phyloP scores from a whole-genome alignment of 192 early-diverging fungal species.

The Coemansia aciculifera region DNA sequence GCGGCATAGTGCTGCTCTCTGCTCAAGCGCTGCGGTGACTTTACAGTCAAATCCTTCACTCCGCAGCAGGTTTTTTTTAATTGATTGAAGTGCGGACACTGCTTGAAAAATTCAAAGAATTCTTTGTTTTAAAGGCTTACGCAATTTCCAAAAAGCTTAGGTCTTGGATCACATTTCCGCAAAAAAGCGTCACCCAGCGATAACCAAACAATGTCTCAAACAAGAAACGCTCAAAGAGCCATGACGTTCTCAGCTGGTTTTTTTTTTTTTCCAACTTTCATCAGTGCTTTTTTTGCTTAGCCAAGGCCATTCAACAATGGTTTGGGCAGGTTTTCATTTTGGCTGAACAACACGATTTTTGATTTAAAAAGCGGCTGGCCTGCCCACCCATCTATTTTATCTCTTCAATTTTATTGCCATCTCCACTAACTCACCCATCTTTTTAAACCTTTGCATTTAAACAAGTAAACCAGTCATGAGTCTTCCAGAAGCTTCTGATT shows the following conservation, averaged over 20 bases:
- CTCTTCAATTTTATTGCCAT: background rate
- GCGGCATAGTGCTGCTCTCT: background rate
- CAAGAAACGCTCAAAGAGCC: background rate
- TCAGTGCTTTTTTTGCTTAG: background rate
- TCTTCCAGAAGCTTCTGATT: background rate
- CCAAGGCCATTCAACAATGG: background rate
- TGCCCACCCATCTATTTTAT: background rate
- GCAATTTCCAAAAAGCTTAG: background rate
- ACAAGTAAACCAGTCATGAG: background rate
- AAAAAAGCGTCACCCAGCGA: too few relatives aligned
- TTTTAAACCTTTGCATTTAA: background rate
- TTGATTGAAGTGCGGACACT: background rate
- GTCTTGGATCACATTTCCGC: too few relatives aligned
- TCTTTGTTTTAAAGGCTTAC: background rate
- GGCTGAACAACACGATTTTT: background rate
- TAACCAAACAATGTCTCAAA: too few relatives aligned
- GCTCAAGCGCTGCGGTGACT: background rate
- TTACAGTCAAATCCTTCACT: background rate
- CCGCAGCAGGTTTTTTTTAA: background rate
- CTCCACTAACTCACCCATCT: background rate
- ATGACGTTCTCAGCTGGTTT: too few relatives aligned
- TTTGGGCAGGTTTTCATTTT: background rate
- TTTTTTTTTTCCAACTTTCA: background rate
- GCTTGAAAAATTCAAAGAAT: background rate
- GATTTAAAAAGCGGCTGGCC: background rate